phyloP scores from a whole-genome alignment of 345 rosid species.

The Lumnitzera littorea region DNA sequence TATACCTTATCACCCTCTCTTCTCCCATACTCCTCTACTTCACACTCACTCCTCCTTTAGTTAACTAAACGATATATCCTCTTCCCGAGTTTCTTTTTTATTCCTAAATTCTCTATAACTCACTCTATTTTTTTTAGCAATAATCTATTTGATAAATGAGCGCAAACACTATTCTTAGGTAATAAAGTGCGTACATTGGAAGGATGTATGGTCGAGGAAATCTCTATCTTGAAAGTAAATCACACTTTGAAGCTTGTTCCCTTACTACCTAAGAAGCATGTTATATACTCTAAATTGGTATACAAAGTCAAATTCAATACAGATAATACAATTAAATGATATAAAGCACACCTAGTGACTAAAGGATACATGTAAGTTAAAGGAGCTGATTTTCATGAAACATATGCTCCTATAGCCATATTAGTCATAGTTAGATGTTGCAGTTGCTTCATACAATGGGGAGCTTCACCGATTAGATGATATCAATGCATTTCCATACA shows the following conservation, averaged over 20 bases:
- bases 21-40: neutral
- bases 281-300: conserved; percentile 7
- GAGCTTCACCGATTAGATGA: neutral
- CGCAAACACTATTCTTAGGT: conserved; percentile 1
- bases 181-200: neutral
- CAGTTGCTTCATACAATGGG: conserved; percentile 1
- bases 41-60: neutral
- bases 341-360: neutral
- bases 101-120: neutral
- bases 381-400: conserved; percentile 5
- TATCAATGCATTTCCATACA: no score
- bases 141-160: conserved; percentile 2
- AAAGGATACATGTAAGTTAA: conserved; percentile 8
- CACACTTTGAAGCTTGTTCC: neutral
- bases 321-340: neutral
- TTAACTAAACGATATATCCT: neutral
- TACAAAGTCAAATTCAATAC: conserved; percentile 3
- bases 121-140: conserved; percentile 1
- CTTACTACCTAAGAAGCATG: neutral
- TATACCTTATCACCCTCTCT: neutral
- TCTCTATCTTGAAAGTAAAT: neutral
- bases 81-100: neutral
- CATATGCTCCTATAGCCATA: neutral
- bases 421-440: neutral
- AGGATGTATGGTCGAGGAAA: neutral